Percentiles rank a stretch among this genome's conserved stretches.
These are phyloP conservation scores for Phlebiopsis flavidoalba DNA, from an alignment of 768 basidiomycete species.

Conservation along the genomic window DNA sequence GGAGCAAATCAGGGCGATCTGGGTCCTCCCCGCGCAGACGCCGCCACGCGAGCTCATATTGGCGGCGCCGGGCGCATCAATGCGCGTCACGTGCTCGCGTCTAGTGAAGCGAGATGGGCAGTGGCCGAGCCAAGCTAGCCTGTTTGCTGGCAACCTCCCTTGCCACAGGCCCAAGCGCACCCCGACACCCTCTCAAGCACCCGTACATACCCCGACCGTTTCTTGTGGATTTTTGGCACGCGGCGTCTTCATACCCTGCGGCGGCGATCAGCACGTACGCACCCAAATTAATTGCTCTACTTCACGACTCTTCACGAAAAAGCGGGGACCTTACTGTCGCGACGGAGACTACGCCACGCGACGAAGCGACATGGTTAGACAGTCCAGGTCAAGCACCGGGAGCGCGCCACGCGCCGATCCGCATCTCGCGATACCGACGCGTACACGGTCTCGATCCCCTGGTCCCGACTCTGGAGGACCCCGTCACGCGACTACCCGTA, in stretches of 20 bases:
- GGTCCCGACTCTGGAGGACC: neutral
- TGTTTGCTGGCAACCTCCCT: neutral
- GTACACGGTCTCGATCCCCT: neutral
- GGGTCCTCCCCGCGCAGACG: neutral
- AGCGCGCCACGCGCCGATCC: neutral
- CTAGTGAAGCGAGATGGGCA: constrained; percentile 1
- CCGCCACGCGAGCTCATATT: neutral
- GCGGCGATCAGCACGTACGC: neutral
- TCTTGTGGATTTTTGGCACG: neutral
- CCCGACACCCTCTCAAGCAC: neutral
- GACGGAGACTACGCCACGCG: neutral
- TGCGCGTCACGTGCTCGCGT: constrained; percentile 3
- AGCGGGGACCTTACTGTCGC: neutral
- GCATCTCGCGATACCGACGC: neutral
- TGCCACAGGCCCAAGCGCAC: neutral
- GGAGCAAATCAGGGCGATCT: neutral
- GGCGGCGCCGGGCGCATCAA: neutral
- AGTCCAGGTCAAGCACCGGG: neutral
- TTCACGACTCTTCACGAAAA: neutral
- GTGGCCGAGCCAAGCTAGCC: neutral
- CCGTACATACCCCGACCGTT: neutral
- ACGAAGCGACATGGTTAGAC: neutral
- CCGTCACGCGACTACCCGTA: neutral
- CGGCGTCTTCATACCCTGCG: neutral
- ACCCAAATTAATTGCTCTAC: neutral